Evolutionary conservation across 805 yeast species (phyloP).

Genomic region (Candida tibetensis): DNA sequence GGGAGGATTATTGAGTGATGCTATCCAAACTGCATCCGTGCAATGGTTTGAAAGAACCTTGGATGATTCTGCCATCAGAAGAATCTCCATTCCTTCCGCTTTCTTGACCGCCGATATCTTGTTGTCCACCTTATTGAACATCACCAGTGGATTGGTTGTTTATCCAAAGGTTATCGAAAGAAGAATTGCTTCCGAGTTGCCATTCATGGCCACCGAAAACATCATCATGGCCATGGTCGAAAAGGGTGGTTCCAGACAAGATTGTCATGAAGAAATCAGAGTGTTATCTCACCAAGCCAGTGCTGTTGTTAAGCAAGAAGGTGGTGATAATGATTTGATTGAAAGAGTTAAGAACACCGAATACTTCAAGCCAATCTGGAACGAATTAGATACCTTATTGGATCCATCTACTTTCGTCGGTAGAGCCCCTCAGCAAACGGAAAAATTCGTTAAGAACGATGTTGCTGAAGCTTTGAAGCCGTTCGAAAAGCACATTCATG

Average conservation of each 20-base stretch:
- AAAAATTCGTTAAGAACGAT: conserved; percentile 80
- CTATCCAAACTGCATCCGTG: conserved; percentile 94
- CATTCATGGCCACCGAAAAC: conserved; percentile 99
- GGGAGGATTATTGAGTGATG: conserved; percentile 88
- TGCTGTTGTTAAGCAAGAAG: conserved; percentile 94
- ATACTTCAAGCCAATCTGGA: conserved; percentile 88
- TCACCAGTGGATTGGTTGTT: conserved; percentile 92
- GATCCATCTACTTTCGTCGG: conserved; percentile 96
- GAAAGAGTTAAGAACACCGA: conserved; percentile 75
- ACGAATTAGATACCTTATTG: conserved; percentile 72
- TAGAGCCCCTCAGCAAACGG: conserved; percentile 97
- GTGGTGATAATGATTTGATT: conserved; percentile 96
- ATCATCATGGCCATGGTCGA: conserved; percentile 99
- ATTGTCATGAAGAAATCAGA: conserved; percentile 95
- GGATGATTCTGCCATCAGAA: conserved; percentile 96
- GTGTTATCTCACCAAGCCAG: conserved; percentile 97
- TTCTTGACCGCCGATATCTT: conserved; percentile 94
- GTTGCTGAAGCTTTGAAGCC: conserved; percentile 81
- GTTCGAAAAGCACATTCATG: conserved; percentile 54
- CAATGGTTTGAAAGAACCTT: conserved; percentile 99
- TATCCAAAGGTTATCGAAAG: conserved; percentile 98
- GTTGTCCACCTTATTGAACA: conserved; percentile 83
- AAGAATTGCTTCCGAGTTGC: conserved; percentile 90
- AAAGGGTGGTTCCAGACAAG: conserved; percentile 96
- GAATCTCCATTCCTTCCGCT: conserved; percentile 95